These are phyloP conservation scores for Tephrocybe sp. DNA, from an alignment of 768 basidiomycete species.

Conservation along the genomic window DNA sequence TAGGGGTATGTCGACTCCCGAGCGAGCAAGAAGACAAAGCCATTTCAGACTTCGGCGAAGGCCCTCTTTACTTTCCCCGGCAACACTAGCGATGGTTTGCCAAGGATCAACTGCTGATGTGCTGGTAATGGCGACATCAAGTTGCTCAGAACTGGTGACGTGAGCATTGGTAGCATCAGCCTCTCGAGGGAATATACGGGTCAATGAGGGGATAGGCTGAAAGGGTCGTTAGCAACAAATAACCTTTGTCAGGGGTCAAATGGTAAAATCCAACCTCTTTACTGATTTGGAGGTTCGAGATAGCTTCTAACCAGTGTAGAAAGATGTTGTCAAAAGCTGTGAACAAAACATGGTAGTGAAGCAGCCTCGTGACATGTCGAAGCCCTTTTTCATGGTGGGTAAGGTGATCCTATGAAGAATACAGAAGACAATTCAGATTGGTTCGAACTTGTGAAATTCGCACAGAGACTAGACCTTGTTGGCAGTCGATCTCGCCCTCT, in stretches of 20 bases:
- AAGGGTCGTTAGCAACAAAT: neutral
- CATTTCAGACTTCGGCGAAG: constrained; percentile 52
- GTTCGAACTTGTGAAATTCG: neutral
- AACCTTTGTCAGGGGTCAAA: neutral
- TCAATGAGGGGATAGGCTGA: constrained; percentile 54
- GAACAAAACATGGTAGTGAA: constrained; percentile 54
- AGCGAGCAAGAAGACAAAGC: constrained; percentile 60
- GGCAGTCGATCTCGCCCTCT: no score
- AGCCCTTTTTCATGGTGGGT: constrained; percentile 42
- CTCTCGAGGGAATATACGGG: constrained; percentile 58
- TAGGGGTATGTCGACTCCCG: constrained; percentile 64
- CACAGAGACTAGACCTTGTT: neutral
- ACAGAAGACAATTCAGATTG: neutral
- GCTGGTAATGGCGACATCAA: constrained; percentile 27
- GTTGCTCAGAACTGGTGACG: constrained; percentile 34
- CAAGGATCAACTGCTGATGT: constrained; percentile 53
- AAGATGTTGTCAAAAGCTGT: constrained; percentile 59
- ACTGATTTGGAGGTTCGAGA: constrained; percentile 24
- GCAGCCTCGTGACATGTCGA: constrained; percentile 52
- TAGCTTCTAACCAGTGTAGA: constrained; percentile 55
- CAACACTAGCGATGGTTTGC: constrained; percentile 45
- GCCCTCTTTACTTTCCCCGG: constrained; percentile 40
- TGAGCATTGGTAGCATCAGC: constrained; percentile 40
- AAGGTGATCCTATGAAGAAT: neutral
- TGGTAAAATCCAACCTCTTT: constrained; percentile 36